A percentile compares a stretch with the other conserved stretches of the same genome.
Conservation (phyloP, 495 filamentous ascomycete genomes). For the Penicillium paxilli region DNA sequence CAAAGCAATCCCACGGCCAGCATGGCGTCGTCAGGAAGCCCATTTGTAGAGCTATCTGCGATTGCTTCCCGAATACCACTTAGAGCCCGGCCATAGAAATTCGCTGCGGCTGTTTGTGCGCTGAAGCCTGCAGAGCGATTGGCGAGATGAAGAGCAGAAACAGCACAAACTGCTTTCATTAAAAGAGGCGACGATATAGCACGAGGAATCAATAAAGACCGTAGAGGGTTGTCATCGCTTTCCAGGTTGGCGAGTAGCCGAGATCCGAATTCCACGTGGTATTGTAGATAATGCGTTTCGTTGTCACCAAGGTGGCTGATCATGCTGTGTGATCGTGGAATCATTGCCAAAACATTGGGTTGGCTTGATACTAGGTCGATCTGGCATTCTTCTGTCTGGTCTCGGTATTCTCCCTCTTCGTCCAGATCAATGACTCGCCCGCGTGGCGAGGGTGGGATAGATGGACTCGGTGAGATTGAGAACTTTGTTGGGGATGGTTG, state of each 20-base stretch:
- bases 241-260: conserved; percentile 44
- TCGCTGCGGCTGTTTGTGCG: conserved; percentile 34
- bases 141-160: conserved; percentile 44
- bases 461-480: conserved; percentile 6
- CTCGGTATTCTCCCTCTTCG: not conserved
- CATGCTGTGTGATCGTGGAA: conserved; percentile 13
- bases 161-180: conserved; percentile 43
- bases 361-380: not conserved
- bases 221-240: conserved; percentile 41
- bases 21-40: conserved; percentile 36
- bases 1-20: conserved; percentile 43
- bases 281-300: conserved; percentile 46
- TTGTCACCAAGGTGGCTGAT: conserved; percentile 33
- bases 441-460: conserved; percentile 9
- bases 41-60: conserved; percentile 14
- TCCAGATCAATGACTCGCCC: not conserved
- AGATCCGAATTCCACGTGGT: conserved; percentile 43
- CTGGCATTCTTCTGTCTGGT: not conserved
- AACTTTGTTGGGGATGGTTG: conserved; percentile 10
- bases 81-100: conserved; percentile 41
- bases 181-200: conserved; percentile 44
- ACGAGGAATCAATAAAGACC: conserved; percentile 41
- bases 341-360: conserved; percentile 1
- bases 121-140: conserved; percentile 31
- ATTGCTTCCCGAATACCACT: conserved; percentile 34